These are phyloP conservation scores for Annulohypoxylon stygium DNA, from an alignment of 495 filamentous ascomycete genomes.

Conservation along the genomic window DNA sequence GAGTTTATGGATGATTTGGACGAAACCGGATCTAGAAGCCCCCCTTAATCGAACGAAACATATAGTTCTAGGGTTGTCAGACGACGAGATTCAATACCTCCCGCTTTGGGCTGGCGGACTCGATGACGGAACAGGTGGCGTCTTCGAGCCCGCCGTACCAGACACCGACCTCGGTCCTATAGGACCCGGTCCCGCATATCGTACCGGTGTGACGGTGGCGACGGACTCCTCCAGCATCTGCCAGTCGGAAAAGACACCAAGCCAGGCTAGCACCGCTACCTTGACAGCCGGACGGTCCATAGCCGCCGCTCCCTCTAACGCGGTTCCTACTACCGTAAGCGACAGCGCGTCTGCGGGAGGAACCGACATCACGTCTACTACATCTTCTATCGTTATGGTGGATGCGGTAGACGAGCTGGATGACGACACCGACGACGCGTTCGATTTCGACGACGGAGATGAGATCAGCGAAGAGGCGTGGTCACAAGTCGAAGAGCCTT, in stretches of 20 bases:
- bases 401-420: slow-evolving; percentile 3
- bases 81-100: slow-evolving; percentile 59
- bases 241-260: slow-evolving; percentile 25
- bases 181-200: slow-evolving; percentile 61
- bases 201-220: slow-evolving; percentile 56
- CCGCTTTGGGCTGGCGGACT: slow-evolving; percentile 63
- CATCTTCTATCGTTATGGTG: slow-evolving; percentile 10
- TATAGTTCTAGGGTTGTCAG: slow-evolving; percentile 50
- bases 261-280: slow-evolving; percentile 23
- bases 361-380: slow-evolving; percentile 7
- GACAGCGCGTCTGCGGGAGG: slow-evolving; percentile 1
- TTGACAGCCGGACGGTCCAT: slow-evolving; percentile 43
- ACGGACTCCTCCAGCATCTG: slow-evolving; percentile 38
- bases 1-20: slow-evolving; percentile 4
- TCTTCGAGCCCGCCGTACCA: slow-evolving; percentile 57
- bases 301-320: slow-evolving; percentile 27
- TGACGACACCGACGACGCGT: slow-evolving; percentile 14
- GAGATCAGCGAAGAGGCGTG: slow-evolving; percentile 33
- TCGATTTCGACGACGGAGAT: slow-evolving; percentile 31
- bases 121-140: slow-evolving; percentile 61
- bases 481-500: slow-evolving; percentile 36
- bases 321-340: slow-evolving; percentile 8
- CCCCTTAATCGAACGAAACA: slow-evolving; percentile 49
- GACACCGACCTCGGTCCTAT: slow-evolving; percentile 57
- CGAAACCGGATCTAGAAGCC: slow-evolving; percentile 36